These are phyloP conservation scores for Sclerotinia minor DNA, from an alignment of 2,329 filamentous ascomycete species.

Conservation along the genomic window DNA sequence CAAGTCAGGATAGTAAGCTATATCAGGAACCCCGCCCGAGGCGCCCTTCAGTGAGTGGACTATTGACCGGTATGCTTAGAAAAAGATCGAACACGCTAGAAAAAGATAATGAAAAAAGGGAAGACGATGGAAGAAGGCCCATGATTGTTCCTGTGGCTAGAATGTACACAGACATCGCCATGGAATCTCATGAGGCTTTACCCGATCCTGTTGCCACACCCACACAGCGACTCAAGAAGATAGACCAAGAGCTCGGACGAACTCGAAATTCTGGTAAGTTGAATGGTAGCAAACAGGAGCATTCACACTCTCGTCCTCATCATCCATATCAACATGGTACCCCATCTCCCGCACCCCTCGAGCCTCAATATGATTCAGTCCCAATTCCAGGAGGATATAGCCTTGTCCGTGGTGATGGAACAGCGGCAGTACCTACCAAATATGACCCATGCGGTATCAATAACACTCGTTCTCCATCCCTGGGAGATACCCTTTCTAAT, in stretches of 20 bases:
- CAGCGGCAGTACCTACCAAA: constrained; percentile 31
- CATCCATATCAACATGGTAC: constrained; percentile 26
- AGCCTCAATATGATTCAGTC: constrained; percentile 39
- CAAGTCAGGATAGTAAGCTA: constrained; percentile 17
- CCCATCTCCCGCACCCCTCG: constrained; percentile 26
- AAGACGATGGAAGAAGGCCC: background rate
- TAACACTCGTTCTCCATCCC: constrained; percentile 15
- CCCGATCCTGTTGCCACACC: background rate
- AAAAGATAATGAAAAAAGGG: constrained; percentile 23
- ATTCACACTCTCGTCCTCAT: constrained; percentile 5
- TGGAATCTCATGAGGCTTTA: background rate
- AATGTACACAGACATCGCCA: constrained; percentile 37
- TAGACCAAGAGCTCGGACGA: background rate
- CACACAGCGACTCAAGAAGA: background rate
- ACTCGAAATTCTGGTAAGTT: constrained; percentile 1
- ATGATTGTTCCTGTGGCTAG: constrained; percentile 29
- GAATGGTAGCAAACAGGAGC: background rate
- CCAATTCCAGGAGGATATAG: constrained; percentile 41
- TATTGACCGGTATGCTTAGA: constrained; percentile 36
- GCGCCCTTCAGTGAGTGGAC: constrained; percentile 33
- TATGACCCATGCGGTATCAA: constrained; percentile 37
- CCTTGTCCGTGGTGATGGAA: constrained; percentile 39
- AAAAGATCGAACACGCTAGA: constrained; percentile 33
- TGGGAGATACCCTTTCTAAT: constrained; percentile 23
- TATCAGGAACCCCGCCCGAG: constrained; percentile 26